Conservation (phyloP, 306 rosid species). For the Rosa lucieae region DNA sequence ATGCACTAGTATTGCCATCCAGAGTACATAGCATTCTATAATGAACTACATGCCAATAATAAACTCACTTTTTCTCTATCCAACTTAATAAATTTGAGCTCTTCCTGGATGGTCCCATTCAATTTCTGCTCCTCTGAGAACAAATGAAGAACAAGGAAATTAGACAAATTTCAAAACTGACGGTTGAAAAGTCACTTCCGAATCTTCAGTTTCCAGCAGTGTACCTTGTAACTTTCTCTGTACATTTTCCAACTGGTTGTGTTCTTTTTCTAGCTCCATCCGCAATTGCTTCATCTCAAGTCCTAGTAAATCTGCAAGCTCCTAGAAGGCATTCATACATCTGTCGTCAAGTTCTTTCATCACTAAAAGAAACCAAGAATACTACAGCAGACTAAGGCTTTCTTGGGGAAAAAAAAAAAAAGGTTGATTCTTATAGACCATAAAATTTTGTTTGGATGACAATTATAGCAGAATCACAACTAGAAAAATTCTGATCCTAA, state of each 20-base stretch:
- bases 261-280: constrained; percentile 67
- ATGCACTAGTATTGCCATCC: neutral
- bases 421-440: neutral
- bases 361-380: constrained; percentile 50
- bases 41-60: constrained; percentile 1
- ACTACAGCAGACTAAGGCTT: neutral
- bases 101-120: constrained; percentile 66
- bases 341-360: constrained; percentile 95
- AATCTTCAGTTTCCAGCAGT: constrained; percentile 23
- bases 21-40: neutral
- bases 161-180: neutral
- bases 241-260: constrained; percentile 43
- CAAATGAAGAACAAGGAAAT: constrained; percentile 20
- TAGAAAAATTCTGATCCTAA: neutral
- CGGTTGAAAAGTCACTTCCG: neutral
- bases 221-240: constrained; percentile 61
- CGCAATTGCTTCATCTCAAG: constrained; percentile 56
- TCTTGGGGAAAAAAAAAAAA: neutral
- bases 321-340: constrained; percentile 99
- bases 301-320: constrained; percentile 74
- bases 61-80: constrained; percentile 75
- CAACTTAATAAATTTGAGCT: constrained; percentile 54
- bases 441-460: neutral
- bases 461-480: neutral
- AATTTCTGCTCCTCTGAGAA: constrained; percentile 69